phyloP scores from a whole-genome alignment of 768 basidiomycete species.

The Lanmaoa pseudosensibilis region DNA sequence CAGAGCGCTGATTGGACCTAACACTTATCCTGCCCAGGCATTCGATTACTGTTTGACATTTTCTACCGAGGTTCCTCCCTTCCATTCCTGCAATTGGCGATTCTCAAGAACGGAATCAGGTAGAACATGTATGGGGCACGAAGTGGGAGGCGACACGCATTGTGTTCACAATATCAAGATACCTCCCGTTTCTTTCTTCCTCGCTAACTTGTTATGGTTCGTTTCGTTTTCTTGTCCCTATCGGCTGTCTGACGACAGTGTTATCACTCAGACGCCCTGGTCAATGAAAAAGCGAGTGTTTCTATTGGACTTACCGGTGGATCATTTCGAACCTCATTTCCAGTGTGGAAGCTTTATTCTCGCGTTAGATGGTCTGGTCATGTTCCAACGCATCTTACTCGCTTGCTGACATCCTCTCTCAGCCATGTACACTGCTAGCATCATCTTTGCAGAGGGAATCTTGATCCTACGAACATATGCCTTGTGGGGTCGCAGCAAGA shows the following conservation, averaged over 20 bases:
- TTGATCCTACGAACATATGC: conserved; percentile 31
- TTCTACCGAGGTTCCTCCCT: conserved; percentile 17
- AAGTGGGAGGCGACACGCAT: conserved; percentile 25
- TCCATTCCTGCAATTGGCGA: not conserved
- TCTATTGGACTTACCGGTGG: not conserved
- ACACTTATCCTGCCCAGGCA: conserved; percentile 4
- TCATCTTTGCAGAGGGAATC: conserved; percentile 18
- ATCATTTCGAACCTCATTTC: not conserved
- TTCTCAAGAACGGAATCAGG: conserved; percentile 13
- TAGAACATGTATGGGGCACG: conserved; percentile 24
- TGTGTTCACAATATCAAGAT: conserved; percentile 29
- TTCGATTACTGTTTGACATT: conserved; percentile 28
- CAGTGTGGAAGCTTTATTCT: conserved; percentile 23
- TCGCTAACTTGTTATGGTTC: conserved; percentile 20
- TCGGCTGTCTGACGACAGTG: not conserved
- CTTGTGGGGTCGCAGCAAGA: conserved; percentile 23
- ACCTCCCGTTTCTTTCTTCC: conserved; percentile 24
- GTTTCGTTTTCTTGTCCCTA: not conserved
- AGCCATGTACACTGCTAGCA: conserved; percentile 17
- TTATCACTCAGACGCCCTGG: conserved; percentile 10
- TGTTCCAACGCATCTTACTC: not conserved
- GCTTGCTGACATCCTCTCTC: not conserved
- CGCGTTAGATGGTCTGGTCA: conserved; percentile 19
- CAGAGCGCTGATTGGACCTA: not conserved
- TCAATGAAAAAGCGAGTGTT: conserved; percentile 1